These are phyloP conservation scores for Trichocomaceae sp. DNA, from an alignment of 2,329 filamentous ascomycete genomes.

Conservation along the genomic window DNA sequence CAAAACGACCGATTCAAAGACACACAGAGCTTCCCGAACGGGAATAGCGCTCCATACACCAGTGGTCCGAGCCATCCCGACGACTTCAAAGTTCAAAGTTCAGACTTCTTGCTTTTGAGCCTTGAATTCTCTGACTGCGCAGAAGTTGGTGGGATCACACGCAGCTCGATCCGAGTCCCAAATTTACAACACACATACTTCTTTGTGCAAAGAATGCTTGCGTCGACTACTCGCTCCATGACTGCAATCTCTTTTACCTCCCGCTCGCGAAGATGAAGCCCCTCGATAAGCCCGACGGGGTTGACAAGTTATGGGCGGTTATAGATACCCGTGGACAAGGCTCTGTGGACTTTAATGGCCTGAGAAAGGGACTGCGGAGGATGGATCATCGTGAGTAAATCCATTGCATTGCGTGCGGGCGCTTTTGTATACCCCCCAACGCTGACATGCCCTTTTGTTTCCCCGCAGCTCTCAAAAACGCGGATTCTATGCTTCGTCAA, in stretches of 20 bases:
- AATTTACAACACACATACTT: not conserved
- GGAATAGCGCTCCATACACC: constrained; percentile 1
- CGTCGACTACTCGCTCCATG: constrained; percentile 3
- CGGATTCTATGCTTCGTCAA: constrained; percentile 72
- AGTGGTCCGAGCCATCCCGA: constrained; percentile 3
- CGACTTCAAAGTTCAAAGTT: too few relatives aligned
- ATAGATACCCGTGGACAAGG: constrained; percentile 72
- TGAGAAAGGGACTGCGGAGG: constrained; percentile 76
- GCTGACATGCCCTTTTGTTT: not conserved
- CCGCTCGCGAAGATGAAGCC: constrained; percentile 47
- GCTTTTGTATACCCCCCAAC: not conserved
- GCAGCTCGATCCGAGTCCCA: not conserved
- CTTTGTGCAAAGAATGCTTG: constrained; percentile 9
- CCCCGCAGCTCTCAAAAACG: constrained; percentile 71
- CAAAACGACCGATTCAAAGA: too few relatives aligned
- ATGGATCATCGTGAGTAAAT: constrained; percentile 78
- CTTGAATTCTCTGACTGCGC: too few relatives aligned
- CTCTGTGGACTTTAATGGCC: constrained; percentile 72
- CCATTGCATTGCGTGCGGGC: constrained; percentile 16
- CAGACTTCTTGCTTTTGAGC: not conserved
- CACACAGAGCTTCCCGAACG: not conserved
- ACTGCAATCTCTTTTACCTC: constrained; percentile 6
- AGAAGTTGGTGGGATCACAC: not conserved
- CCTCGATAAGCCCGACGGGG: constrained; percentile 68
- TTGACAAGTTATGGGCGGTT: constrained; percentile 76